Percentiles rank a stretch among this genome's conserved stretches.
These are phyloP conservation scores for Castanea crenata DNA, from an alignment of 306 rosid species.

Conservation along the genomic window DNA sequence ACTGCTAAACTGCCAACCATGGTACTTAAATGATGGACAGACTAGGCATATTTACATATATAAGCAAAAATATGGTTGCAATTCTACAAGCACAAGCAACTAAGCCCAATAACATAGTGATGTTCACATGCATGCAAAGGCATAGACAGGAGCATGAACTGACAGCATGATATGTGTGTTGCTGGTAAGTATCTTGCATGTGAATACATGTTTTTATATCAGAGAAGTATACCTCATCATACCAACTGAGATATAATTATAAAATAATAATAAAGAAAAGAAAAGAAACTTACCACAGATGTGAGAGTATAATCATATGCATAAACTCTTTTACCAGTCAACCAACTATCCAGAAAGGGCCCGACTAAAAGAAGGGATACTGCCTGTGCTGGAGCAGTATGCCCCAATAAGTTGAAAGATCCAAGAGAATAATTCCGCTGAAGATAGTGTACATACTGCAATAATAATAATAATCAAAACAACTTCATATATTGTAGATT, in stretches of 20 bases:
- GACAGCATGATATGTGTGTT: not conserved
- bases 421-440: constrained; percentile 78
- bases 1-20: not conserved
- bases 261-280: not conserved
- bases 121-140: not conserved
- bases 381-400: constrained; percentile 80
- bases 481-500: constrained; percentile 16
- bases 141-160: not conserved
- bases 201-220: constrained; percentile 4
- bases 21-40: not conserved
- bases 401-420: constrained; percentile 73
- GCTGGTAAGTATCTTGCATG: not conserved
- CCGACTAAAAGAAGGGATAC: constrained; percentile 54
- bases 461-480: constrained; percentile 8
- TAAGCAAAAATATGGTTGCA: not conserved
- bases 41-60: not conserved
- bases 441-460: constrained; percentile 74
- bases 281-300: constrained; percentile 46
- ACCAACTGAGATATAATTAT: not conserved
- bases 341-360: constrained; percentile 71
- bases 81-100: not conserved
- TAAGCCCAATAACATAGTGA: not conserved
- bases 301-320: constrained; percentile 41
- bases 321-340: constrained; percentile 58
- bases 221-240: constrained; percentile 3